A percentile compares a stretch with the other conserved stretches of the same genome.
These are phyloP conservation scores for Astrephomene gubernaculifera DNA, from an alignment of 139 green algal species.

Conservation along the genomic window DNA sequence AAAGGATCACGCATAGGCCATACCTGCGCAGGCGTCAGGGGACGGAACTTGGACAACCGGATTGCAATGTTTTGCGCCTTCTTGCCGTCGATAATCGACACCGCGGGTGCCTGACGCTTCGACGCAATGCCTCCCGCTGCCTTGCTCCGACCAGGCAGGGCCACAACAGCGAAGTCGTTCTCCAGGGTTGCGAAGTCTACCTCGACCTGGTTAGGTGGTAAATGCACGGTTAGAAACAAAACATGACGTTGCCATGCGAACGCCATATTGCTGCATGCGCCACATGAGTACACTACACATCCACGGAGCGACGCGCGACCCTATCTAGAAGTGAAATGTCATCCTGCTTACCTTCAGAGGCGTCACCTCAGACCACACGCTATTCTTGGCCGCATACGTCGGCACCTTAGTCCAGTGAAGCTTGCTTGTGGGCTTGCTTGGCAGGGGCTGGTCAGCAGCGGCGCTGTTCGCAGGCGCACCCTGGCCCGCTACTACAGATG, in stretches of 20 bases:
- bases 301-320: no score
- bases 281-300: no score
- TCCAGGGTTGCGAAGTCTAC: slow-evolving; percentile 58
- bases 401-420: slow-evolving; percentile 64
- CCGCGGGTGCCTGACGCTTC: background rate
- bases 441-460: slow-evolving; percentile 2
- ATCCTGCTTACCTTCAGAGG: slow-evolving; percentile 30
- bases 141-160: background rate
- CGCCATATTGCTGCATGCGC: no score
- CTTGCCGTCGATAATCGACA: slow-evolving; percentile 45
- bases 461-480: background rate
- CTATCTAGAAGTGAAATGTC: no score
- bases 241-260: no score
- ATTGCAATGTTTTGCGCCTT: slow-evolving; percentile 58
- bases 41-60: slow-evolving; percentile 56
- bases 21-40: slow-evolving; percentile 20
- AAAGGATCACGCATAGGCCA: no score
- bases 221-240: no score
- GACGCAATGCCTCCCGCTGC: background rate
- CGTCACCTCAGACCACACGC: slow-evolving; percentile 46
- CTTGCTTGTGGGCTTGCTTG: slow-evolving; percentile 54
- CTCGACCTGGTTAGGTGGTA: slow-evolving; percentile 27
- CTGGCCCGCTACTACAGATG: background rate
- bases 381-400: slow-evolving; percentile 41
- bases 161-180: slow-evolving; percentile 54